Conservation (phyloP, 257 asterid genomes). For the Mitragyna speciosa region DNA sequence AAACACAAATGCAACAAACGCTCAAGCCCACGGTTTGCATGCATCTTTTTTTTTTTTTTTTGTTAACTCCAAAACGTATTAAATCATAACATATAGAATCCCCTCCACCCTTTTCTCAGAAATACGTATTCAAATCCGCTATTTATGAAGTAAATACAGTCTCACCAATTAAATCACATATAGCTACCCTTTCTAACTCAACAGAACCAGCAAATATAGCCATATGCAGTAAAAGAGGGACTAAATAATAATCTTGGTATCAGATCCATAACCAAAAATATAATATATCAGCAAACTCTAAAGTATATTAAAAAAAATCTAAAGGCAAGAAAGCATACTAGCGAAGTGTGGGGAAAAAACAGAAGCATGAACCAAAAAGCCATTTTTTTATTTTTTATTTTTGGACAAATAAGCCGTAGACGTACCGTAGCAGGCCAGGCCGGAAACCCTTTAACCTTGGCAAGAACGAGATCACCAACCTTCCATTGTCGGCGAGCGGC, state of each 20-base stretch:
- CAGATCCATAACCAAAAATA: slow-evolving; percentile 19
- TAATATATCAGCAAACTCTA: not conserved
- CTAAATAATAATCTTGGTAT: not conserved
- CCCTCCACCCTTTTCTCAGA: not conserved
- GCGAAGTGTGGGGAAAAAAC: not conserved
- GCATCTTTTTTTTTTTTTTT: too few relatives aligned
- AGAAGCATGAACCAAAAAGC: not conserved
- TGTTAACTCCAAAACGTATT: not conserved
- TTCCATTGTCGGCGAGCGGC: slow-evolving; percentile 76
- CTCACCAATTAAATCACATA: not conserved
- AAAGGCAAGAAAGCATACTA: not conserved
- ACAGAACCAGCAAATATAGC: not conserved
- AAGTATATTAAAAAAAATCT: not conserved
- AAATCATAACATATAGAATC: not conserved
- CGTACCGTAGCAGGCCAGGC: slow-evolving; percentile 95
- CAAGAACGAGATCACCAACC: slow-evolving; percentile 92
- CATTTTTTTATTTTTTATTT: not conserved
- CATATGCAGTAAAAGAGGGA: not conserved
- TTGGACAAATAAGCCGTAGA: not conserved
- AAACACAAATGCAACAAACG: not conserved
- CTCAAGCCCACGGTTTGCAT: not conserved
- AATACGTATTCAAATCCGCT: not conserved
- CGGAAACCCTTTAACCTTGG: slow-evolving; percentile 89
- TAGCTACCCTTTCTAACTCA: not conserved
- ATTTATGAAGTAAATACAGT: not conserved